These are phyloP conservation scores for Hypoxylon sp. DNA, from an alignment of 2,329 filamentous ascomycete genomes.

Conservation along the genomic window DNA sequence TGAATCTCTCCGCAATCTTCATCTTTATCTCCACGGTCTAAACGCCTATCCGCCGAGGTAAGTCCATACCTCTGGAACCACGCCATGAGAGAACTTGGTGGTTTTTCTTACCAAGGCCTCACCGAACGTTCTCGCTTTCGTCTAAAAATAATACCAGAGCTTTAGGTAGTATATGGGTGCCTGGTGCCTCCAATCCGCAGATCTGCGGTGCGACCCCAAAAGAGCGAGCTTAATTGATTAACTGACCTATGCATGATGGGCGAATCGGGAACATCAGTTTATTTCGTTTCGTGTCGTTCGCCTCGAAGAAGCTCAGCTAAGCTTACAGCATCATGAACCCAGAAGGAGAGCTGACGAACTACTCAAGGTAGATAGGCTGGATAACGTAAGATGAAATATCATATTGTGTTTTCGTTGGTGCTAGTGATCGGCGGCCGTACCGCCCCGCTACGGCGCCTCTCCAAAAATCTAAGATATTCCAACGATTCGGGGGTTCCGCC, in stretches of 20 bases:
- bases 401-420: background rate
- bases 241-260: constrained; percentile 9
- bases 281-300: constrained; percentile 17
- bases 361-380: background rate
- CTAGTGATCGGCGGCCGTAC: background rate
- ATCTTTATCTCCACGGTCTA: background rate
- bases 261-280: constrained; percentile 3
- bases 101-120: constrained; percentile 1
- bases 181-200: constrained; percentile 15
- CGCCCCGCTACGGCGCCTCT: background rate
- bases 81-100: too few relatives aligned
- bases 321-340: background rate
- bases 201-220: constrained; percentile 31
- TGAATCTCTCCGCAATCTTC: background rate
- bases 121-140: constrained; percentile 14
- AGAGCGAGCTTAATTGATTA: constrained; percentile 13
- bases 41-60: constrained; percentile 10
- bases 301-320: constrained; percentile 1
- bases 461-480: background rate
- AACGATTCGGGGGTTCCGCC: background rate
- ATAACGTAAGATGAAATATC: background rate
- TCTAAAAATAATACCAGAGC: constrained; percentile 36
- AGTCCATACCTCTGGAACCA: background rate
- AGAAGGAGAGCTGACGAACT: background rate
- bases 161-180: constrained; percentile 8